Evolutionary conservation across 495 filamentous ascomycete genomes (phyloP), one percentile per base, ranked within the genome.

Genomic region (Collariella sp.): DNA sequence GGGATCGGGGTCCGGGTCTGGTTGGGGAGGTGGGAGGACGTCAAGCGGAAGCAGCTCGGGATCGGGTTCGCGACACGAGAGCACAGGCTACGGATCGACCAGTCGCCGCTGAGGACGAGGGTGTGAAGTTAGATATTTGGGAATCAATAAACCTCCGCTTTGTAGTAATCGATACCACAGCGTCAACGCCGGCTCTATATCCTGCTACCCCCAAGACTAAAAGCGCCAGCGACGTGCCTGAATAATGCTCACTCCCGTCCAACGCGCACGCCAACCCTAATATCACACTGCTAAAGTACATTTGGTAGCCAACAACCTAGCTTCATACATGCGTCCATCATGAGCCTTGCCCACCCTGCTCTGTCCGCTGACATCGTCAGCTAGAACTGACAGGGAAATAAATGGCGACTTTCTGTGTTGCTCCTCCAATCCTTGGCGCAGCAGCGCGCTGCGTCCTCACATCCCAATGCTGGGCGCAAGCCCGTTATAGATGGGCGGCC

Each of bases 31-130:
- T 26, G 57, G 54, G 45, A 51, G 66, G 55, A 45, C 65, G 52
- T 57, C 71, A 5, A 56, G 55, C 45, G 62, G 69, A 12, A 63
- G 64, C 24, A 67, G 70, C 10, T 60, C 69, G 71, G 29, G 66
- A 4, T 72, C 76, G 35, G 71, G 81, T 16, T 65, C 80, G 7
- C 81, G 82, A 52, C 79, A 87, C 59, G 79, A 88, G 54, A 89
- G 85, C 58, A 95, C 90, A 7, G 93, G 93, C 1, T 97, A 94
- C 72, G 93, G 93, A 7, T 88, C 88, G 12, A 95, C 90, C 0
- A 82, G 78, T 53, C 77, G 93, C 52, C 79, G 91, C 60, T 95
- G 72, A 58, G 34, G 6, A 20, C 1, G 23, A 6, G n/a, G 33
- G 47, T 46, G 46, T 18, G 44, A 61, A 44, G n/a, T 48, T 29